Base-by-base conservation (phyloP, 805 yeast species). In the Kazachstania bromeliacearum region DNA sequence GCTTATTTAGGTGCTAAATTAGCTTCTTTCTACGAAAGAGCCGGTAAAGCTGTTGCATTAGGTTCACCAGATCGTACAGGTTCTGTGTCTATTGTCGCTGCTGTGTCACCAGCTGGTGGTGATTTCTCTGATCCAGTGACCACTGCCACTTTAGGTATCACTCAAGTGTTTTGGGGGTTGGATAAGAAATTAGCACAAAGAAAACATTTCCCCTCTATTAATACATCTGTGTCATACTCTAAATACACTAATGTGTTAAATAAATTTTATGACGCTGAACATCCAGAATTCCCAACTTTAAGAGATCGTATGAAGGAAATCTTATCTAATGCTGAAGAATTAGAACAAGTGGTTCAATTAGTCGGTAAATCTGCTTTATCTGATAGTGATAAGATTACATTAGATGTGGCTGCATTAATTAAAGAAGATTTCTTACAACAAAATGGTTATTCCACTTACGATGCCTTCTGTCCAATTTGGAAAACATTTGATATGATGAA, bases 81-180 rank as follows among this genome's bases (percentile, higher is more conserved):
- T 44, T 89, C 98, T 21, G 99, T 92, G 45, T 92, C 98, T n/a
- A 92, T 92, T 64, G 92, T 92, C 55, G 99, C 98, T 42, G 99
- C 99, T 50, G 99, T 92, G 28, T 92, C 97, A 4, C 99, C 99
- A 50, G 97, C 98, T 38, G 99, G 99, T 78, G 99, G 99, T 79
- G 99, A 92, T 72, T 89, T 92, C 79, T 89, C 97, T 18, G 99
- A 92, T 69, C 99, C 99, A 31, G 99, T 92, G 51, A 92, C 99
- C 19, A 89, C 97, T 15, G 77, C 98, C 6, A 92, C 99, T 24
- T 76, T 92, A 57, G 97, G 96, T 82, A 92, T 92, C 52, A 92
- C 98, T n/a, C 99, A 92, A 71, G 99, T 92, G 36, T 92, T 92
- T 71, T 92, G 99, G 99, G 99, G 99, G 68, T 75, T 92, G 65